Percentiles rank a stretch among this genome's conserved stretches.
These are phyloP conservation scores for Arachis stenosperma DNA, from an alignment of 306 rosid genomes.

Conservation along the genomic window DNA sequence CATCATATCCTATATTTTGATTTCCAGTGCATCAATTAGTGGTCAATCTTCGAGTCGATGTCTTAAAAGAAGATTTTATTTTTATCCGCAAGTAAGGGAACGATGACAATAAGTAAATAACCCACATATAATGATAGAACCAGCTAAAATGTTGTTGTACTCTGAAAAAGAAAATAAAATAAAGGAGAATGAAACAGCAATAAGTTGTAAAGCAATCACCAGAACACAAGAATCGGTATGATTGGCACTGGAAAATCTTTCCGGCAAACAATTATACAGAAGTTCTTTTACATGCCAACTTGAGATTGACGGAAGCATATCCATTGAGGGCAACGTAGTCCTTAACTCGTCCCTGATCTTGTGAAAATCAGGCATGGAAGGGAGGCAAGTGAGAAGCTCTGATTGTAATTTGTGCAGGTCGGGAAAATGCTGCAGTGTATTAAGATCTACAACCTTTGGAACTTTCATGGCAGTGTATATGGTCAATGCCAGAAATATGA, in stretches of 20 bases:
- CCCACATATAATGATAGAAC: conserved; percentile 1
- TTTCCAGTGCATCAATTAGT: conserved; percentile 4
- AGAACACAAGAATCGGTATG: conserved; percentile 77
- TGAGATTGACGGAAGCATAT: conserved; percentile 39
- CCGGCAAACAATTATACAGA: conserved; percentile 85
- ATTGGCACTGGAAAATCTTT: conserved; percentile 75
- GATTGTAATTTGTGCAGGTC: conserved; percentile 77
- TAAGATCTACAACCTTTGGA: conserved; percentile 82
- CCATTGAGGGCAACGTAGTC: conserved; percentile 54
- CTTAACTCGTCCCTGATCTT: conserved; percentile 62
- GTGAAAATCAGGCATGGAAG: conserved; percentile 77
- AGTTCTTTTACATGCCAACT: conserved; percentile 81
- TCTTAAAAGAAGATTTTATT: not conserved
- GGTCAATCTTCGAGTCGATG: conserved; percentile 1
- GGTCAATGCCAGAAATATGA: conserved; percentile 89
- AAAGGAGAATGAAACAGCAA: conserved; percentile 3
- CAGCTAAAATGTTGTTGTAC: not conserved
- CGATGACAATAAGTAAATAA: conserved; percentile 1
- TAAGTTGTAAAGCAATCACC: conserved; percentile 52
- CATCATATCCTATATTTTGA: not conserved
- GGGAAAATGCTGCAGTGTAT: conserved; percentile 68
- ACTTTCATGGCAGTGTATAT: conserved; percentile 83
- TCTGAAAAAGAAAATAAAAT: not conserved
- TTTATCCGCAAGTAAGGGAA: conserved; percentile 12
- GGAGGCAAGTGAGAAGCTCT: conserved; percentile 78